phyloP scores from a whole-genome alignment of 495 filamentous ascomycete species.

The Amphirosellinia nigrospora region DNA sequence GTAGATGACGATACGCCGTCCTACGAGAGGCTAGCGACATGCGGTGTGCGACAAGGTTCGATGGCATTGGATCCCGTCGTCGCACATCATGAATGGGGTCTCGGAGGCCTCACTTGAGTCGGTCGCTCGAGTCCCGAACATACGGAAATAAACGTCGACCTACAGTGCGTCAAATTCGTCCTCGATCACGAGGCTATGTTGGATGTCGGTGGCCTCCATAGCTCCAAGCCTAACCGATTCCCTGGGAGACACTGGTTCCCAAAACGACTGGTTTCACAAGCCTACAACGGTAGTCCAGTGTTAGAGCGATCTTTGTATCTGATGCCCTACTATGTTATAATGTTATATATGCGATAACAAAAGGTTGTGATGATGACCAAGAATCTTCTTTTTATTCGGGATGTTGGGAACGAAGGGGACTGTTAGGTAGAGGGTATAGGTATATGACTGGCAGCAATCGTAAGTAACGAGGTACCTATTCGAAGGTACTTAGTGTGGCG shows the following conservation, averaged over 20 bases:
- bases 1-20: background rate
- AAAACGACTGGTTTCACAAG: background rate
- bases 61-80: background rate
- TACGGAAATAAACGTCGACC: constrained; percentile 23
- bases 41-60: background rate
- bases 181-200: constrained; percentile 47
- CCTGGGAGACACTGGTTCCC: background rate
- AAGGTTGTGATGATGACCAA: background rate
- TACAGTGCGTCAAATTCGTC: constrained; percentile 59
- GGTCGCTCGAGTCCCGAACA: background rate
- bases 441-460: background rate
- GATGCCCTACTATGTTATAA: background rate
- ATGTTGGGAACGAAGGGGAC: background rate
- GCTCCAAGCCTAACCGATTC: background rate
- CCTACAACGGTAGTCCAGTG: background rate
- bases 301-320: background rate
- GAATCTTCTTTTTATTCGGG: background rate
- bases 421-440: background rate
- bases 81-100: background rate
- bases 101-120: constrained; percentile 20
- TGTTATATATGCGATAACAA: background rate
- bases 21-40: background rate
- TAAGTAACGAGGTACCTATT: background rate
- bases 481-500: no score
- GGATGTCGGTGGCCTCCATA: constrained; percentile 41